Percentiles rank a stretch among this genome's conserved stretches.
Evolutionary conservation across 1,284 basidiomycete genomes (phyloP).

Genomic region (Cryptococcus sp.): DNA sequence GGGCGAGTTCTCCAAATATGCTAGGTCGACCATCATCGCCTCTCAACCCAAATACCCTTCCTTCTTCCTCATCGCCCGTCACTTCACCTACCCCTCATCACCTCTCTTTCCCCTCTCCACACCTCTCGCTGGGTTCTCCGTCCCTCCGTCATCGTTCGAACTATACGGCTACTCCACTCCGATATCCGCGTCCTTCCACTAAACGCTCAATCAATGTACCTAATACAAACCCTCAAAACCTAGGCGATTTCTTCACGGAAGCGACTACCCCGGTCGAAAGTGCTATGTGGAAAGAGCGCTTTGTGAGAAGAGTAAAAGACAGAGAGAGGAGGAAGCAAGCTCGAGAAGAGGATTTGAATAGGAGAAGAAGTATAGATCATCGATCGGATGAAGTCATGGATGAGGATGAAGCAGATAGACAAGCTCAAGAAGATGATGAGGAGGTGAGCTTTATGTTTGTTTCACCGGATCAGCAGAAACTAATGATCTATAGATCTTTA

Average conservation of each 20-base stretch:
- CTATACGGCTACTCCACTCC: neutral
- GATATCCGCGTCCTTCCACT: neutral
- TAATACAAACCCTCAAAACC: neutral
- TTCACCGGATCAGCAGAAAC: neutral
- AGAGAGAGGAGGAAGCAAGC: conserved; percentile 21
- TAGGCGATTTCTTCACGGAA: conserved; percentile 27
- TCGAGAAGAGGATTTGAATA: conserved; percentile 23
- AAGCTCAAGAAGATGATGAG: conserved; percentile 40
- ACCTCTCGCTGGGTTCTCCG: neutral
- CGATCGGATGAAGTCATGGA: conserved; percentile 10
- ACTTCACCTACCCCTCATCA: conserved; percentile 5
- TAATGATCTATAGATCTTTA: conserved; percentile 30
- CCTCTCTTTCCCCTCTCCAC: neutral
- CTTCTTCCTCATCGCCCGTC: conserved; percentile 8
- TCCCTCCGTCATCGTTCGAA: conserved; percentile 1
- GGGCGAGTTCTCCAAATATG: neutral
- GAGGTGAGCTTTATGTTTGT: conserved; percentile 25
- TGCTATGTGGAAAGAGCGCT: conserved; percentile 36
- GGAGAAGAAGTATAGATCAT: conserved; percentile 18
- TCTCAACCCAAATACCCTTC: conserved; percentile 27
- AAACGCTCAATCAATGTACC: neutral
- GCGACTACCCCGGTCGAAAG: conserved; percentile 31
- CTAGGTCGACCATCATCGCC: conserved; percentile 27
- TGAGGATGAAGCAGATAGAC: conserved; percentile 33
- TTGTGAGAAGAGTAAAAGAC: conserved; percentile 30